A percentile compares a stretch with the other conserved stretches of the same genome.
Conservation (phyloP, 441 rosid species). For the Omphalea diandra region DNA sequence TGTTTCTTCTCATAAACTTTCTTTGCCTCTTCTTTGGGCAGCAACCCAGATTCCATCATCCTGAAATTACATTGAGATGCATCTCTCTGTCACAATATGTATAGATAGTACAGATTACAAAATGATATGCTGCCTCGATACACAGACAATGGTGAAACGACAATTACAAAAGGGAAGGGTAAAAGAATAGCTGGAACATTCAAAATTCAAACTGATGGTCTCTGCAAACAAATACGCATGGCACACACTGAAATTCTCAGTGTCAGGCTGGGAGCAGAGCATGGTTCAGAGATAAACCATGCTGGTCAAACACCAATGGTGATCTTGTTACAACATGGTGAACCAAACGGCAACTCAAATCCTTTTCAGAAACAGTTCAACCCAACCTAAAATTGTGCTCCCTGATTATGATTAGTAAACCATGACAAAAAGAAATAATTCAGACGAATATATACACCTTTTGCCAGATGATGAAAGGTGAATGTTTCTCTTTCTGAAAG, state of each 20-base stretch:
- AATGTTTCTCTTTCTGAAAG: background rate
- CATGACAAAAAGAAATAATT: too few relatives aligned
- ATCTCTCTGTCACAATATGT: slow-evolving; percentile 7
- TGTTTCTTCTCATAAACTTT: slow-evolving; percentile 66
- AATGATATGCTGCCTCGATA: background rate
- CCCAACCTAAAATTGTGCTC: too few relatives aligned
- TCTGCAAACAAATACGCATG: background rate
- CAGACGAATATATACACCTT: too few relatives aligned
- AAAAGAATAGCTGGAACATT: background rate
- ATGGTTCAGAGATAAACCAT: background rate
- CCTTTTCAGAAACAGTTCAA: too few relatives aligned
- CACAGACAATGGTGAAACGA: background rate
- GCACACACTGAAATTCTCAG: too few relatives aligned
- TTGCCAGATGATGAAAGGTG: background rate
- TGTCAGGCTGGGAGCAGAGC: too few relatives aligned
- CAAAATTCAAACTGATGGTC: background rate
- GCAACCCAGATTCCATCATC: slow-evolving; percentile 98
- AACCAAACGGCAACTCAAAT: background rate
- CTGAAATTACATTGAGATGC: slow-evolving; percentile 34
- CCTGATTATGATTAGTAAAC: too few relatives aligned
- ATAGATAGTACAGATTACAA: slow-evolving; percentile 3
- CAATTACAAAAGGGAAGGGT: background rate
- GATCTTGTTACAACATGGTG: background rate
- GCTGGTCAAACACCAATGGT: background rate
- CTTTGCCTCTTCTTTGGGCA: slow-evolving; percentile 63